Percentiles rank a stretch among this genome's conserved stretches.
Conservation (phyloP, 805 yeast genomes). For the Kodamaea nitidulidarum region DNA sequence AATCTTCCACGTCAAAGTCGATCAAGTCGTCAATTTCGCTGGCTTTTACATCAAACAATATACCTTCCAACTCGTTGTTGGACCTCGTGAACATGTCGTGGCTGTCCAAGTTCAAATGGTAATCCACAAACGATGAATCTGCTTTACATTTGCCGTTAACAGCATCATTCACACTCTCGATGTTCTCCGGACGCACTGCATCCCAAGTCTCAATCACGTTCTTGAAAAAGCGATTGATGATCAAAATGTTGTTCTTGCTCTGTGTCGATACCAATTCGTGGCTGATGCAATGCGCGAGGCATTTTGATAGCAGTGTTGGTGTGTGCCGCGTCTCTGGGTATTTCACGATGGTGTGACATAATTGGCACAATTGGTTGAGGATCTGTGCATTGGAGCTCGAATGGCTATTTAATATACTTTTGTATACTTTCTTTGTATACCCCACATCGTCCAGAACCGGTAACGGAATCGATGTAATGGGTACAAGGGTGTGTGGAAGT, state of each 20-base stretch:
- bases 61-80: not conserved
- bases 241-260: constrained; percentile 44
- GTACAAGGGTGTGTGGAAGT: constrained; percentile 52
- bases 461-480: constrained; percentile 43
- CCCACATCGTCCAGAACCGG: constrained; percentile 51
- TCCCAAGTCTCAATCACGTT: constrained; percentile 52
- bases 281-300: constrained; percentile 53
- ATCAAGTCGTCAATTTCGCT: no score
- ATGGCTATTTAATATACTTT: constrained; percentile 27
- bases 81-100: not conserved
- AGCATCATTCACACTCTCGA: constrained; percentile 14
- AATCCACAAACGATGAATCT: constrained; percentile 10
- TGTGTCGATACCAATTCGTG: constrained; percentile 41
- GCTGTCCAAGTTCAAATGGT: constrained; percentile 31
- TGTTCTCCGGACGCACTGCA: not conserved
- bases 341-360: constrained; percentile 34
- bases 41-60: not conserved
- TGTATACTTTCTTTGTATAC: constrained; percentile 38
- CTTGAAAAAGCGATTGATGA: constrained; percentile 52
- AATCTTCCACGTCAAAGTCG: no score
- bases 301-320: constrained; percentile 38
- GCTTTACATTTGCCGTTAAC: constrained; percentile 16
- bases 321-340: constrained; percentile 43
- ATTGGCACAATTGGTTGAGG: constrained; percentile 43
- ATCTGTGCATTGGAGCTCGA: constrained; percentile 20